Conservation (phyloP, 257 asterid species). For the Plantago major region DNA sequence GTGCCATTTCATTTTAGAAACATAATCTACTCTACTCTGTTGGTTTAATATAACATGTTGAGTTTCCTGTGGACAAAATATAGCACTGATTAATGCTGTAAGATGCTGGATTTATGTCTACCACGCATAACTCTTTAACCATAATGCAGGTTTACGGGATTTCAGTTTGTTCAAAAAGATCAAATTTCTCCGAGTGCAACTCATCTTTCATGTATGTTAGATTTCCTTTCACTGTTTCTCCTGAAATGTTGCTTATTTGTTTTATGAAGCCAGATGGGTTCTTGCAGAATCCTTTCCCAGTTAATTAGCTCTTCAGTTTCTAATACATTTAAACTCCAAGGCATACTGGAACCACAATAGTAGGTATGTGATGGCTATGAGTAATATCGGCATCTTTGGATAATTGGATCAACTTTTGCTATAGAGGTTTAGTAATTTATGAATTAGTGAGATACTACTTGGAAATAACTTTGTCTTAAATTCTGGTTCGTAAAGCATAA, state of each 20-base stretch:
- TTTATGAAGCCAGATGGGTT: neutral
- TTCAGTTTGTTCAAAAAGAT: slow-evolving; percentile 75
- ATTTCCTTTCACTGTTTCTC: slow-evolving; percentile 2
- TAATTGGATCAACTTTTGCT: neutral
- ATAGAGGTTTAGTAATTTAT: neutral
- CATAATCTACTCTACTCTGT: neutral
- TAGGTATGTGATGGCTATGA: slow-evolving; percentile 4
- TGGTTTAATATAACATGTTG: neutral
- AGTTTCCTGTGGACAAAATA: slow-evolving; percentile 7
- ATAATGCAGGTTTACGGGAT: slow-evolving; percentile 67
- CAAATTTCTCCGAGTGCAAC: slow-evolving; percentile 39
- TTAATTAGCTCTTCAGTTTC: neutral
- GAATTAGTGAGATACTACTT: neutral
- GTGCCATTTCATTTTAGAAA: no score
- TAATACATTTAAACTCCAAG: neutral
- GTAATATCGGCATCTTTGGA: neutral
- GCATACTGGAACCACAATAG: slow-evolving; percentile 1
- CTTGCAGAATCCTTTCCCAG: slow-evolving; percentile 1
- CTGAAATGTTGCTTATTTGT: neutral
- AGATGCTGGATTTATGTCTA: slow-evolving; percentile 12
- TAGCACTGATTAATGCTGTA: slow-evolving; percentile 4
- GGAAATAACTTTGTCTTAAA: no score
- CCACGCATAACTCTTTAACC: slow-evolving; percentile 10
- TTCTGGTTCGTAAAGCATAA: no score
- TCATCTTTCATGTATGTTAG: slow-evolving; percentile 48